Conservation (phyloP, 257 asterid species). For the Voacanga thouarsii region DNA sequence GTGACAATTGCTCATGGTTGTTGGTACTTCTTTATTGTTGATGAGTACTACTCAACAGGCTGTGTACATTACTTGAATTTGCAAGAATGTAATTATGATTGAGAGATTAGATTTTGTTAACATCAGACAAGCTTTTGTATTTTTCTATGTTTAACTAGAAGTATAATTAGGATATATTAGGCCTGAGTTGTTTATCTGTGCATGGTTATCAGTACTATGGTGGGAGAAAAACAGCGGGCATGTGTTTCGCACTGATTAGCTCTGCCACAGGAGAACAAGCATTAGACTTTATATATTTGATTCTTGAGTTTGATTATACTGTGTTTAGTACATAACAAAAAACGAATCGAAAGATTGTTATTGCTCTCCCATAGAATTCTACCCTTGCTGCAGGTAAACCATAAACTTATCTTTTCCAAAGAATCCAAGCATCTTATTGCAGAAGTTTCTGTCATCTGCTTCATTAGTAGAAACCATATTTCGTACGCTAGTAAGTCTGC, state of each 20-base stretch:
- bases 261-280: not conserved
- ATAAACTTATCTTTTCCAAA: not conserved
- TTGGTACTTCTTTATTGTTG: slow-evolving; percentile 71
- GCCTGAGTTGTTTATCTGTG: not conserved
- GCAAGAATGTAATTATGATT: slow-evolving; percentile 12
- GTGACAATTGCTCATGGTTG: slow-evolving; percentile 69
- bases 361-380: not conserved
- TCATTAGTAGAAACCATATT: slow-evolving; percentile 10
- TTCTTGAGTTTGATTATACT: not conserved
- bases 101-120: slow-evolving; percentile 10
- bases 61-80: slow-evolving; percentile 20
- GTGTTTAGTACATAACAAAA: not conserved
- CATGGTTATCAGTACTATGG: not conserved
- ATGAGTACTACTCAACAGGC: slow-evolving; percentile 28
- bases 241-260: not conserved
- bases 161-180: not conserved
- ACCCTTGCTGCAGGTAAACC: slow-evolving; percentile 16
- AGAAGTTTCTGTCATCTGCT: slow-evolving; percentile 15
- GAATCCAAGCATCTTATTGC: slow-evolving; percentile 12
- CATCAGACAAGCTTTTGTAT: not conserved
- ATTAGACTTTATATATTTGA: not conserved
- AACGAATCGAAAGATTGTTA: not conserved
- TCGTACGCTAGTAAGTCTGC: not conserved
- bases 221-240: not conserved
- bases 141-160: not conserved